These are phyloP conservation scores for Cornus controversa DNA, from an alignment of 148 eudicot species.

Conservation along the genomic window DNA sequence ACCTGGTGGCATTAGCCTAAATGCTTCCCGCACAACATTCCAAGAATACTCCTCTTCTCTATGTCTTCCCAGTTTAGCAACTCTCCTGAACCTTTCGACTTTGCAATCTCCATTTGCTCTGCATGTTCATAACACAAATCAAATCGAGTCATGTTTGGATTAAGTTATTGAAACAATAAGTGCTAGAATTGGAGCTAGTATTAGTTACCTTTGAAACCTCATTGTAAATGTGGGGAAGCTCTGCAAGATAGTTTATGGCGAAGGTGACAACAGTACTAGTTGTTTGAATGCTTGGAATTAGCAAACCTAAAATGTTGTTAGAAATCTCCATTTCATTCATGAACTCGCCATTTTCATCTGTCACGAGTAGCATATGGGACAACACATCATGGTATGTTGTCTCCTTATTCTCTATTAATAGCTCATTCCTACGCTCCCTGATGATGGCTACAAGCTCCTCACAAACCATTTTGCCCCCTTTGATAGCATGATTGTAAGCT, in stretches of 20 bases:
- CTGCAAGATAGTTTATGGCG: slow-evolving; percentile 36
- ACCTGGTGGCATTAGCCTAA: too few relatives aligned
- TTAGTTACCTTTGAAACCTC: slow-evolving; percentile 41
- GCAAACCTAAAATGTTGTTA: slow-evolving; percentile 26
- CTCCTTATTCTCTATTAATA: slow-evolving; percentile 21
- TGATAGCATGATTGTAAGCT: slow-evolving; percentile 25
- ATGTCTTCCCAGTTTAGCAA: too few relatives aligned
- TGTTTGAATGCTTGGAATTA: slow-evolving; percentile 34
- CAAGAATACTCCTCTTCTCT: too few relatives aligned
- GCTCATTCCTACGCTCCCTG: slow-evolving; percentile 20
- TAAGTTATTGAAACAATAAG: too few relatives aligned
- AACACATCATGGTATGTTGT: slow-evolving; percentile 17
- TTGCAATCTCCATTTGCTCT: too few relatives aligned
- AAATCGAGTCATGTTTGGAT: too few relatives aligned
- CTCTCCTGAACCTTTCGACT: too few relatives aligned
- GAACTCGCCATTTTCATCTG: slow-evolving; percentile 29
- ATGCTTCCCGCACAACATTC: too few relatives aligned
- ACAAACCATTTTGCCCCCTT: slow-evolving; percentile 23
- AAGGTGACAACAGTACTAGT: slow-evolving; percentile 29
- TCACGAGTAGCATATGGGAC: slow-evolving; percentile 29
- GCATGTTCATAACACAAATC: too few relatives aligned
- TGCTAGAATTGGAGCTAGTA: too few relatives aligned
- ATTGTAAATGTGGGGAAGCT: slow-evolving; percentile 35
- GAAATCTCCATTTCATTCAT: slow-evolving; percentile 33
- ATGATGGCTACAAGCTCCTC: slow-evolving; percentile 26